Base-by-base conservation (phyloP, 768 basidiomycete genomes). In the Plicaturopsis crispa region DNA sequence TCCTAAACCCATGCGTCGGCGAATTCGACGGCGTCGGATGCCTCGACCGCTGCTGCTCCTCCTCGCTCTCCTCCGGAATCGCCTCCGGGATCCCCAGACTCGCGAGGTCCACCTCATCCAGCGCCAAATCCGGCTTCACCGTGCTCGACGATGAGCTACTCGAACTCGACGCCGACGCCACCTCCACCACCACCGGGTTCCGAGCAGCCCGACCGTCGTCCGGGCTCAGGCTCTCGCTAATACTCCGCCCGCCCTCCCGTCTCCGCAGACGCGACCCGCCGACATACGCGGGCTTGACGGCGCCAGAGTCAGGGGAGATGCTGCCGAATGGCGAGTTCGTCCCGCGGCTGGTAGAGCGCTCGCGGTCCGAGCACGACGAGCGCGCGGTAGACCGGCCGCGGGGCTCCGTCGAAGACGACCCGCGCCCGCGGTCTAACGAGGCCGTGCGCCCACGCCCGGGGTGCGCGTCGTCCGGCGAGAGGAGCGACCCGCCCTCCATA, bases 311-410 rank as follows among this genome's bases (percentile, higher is more conserved):
- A 6, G 70, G 70, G 24, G 60, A 61, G 40, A 67, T 23, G 33
- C 56, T 62, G 24, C 61, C 61, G 14, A 60, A 31, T n/a, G 61
- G 59, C n/a, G 56, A 46, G 31, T 53, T 60, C 40, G 53, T 64
- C 22, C 60, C 66, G 5, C 59, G 45, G 18, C 50, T 43, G 35
- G 41, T 42, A 6, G 55, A 51, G 6, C 54, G 55, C 12, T 70
- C 70, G 6, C 71, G 63, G 44, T 76, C 76, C 36, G 72, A 73
- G 31, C 69, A 75, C 1, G 77, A 73, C 12, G 75, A 63, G 26
- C 76, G 69, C 14, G 75, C 67, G 35, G 61, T 61, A 30, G 77
- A 77, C 16, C 79, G 65, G 3, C 80, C 78, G 11, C 80, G 69
- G 36, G 61, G 56, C 24, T 50, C 45, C 21, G 59, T 58, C 16